A percentile compares a stretch with the other conserved stretches of the same genome.
These are phyloP conservation scores for Hapsidospora chrysogenum DNA, from an alignment of 495 filamentous ascomycete species.

Conservation along the genomic window DNA sequence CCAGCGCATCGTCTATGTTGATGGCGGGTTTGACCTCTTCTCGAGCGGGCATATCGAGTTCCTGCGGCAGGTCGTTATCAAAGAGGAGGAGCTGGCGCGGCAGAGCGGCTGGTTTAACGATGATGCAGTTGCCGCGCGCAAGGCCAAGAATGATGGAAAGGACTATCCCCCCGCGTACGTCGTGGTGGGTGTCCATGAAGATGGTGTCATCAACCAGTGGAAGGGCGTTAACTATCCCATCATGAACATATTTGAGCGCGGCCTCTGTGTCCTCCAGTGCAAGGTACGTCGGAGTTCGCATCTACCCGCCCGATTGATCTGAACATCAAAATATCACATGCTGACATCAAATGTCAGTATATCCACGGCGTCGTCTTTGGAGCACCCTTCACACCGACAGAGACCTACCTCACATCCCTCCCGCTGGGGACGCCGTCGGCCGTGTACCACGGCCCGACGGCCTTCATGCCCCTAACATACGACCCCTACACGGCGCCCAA, in stretches of 20 bases:
- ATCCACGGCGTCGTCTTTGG: slow-evolving; percentile 75
- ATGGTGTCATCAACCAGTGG: slow-evolving; percentile 84
- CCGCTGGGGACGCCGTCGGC: slow-evolving; percentile 60
- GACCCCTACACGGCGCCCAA: slow-evolving; percentile 75
- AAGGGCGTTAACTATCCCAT: slow-evolving; percentile 98
- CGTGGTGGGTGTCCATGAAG: slow-evolving; percentile 83
- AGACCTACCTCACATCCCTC: slow-evolving; percentile 54
- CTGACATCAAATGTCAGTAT: slow-evolving; percentile 36
- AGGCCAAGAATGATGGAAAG: slow-evolving; percentile 33
- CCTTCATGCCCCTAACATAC: slow-evolving; percentile 72
- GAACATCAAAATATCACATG: slow-evolving; percentile 5
- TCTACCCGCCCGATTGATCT: background rate
- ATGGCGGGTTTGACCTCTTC: slow-evolving; percentile 95
- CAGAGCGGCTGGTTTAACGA: slow-evolving; percentile 58
- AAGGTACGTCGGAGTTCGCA: slow-evolving; percentile 35
- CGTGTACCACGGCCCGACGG: slow-evolving; percentile 90
- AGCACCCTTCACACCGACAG: slow-evolving; percentile 69
- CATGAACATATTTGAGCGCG: slow-evolving; percentile 97
- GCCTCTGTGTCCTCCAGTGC: slow-evolving; percentile 89
- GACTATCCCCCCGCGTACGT: slow-evolving; percentile 75
- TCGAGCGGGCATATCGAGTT: slow-evolving; percentile 95
- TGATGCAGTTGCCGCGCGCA: slow-evolving; percentile 39
- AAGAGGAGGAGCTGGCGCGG: slow-evolving; percentile 49
- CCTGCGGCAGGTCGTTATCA: slow-evolving; percentile 51
- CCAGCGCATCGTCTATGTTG: slow-evolving; percentile 83